Percentiles rank a stretch among this genome's conserved stretches.
Evolutionary conservation across 768 basidiomycete genomes (phyloP).

Genomic region (Sporobolomyces pararoseus): DNA sequence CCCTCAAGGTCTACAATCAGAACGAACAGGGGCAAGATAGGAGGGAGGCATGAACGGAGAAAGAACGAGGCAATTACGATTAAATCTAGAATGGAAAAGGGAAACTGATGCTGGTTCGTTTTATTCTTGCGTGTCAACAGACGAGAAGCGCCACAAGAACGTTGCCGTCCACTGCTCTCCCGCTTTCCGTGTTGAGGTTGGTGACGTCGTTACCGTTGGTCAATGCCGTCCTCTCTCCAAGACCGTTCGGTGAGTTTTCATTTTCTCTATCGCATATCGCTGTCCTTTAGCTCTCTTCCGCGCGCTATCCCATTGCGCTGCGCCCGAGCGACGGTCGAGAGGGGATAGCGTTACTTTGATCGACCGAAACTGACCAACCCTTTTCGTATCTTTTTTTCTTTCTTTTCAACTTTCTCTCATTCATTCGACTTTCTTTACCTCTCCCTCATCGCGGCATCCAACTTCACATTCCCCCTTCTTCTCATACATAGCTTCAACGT

Average conservation of each 20-base stretch:
- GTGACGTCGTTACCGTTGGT: constrained; percentile 91
- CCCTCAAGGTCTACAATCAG: not conserved
- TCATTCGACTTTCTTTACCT: no score
- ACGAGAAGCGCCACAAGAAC: constrained; percentile 76
- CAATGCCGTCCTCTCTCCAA: constrained; percentile 99
- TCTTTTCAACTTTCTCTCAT: not conserved
- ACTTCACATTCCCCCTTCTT: not conserved
- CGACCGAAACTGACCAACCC: not conserved
- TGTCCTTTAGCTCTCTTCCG: no score
- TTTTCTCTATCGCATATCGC: not conserved
- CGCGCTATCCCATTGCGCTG: no score
- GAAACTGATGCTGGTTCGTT: not conserved
- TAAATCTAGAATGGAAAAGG: not conserved
- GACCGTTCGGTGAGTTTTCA: constrained; percentile 54
- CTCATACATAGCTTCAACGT: constrained; percentile 91
- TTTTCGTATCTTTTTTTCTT: not conserved
- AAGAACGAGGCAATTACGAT: not conserved
- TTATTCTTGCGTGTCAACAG: not conserved
- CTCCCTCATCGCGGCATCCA: not conserved
- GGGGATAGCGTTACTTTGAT: not conserved
- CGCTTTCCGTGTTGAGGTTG: constrained; percentile 94
- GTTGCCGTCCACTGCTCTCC: constrained; percentile 94
- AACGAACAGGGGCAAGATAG: not conserved
- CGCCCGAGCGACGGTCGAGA: no score
- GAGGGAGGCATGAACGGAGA: not conserved